Evolutionary conservation across 768 basidiomycete genomes (phyloP), one percentile per base, ranked within the genome.

Genomic region (Gyrodon lividus): DNA sequence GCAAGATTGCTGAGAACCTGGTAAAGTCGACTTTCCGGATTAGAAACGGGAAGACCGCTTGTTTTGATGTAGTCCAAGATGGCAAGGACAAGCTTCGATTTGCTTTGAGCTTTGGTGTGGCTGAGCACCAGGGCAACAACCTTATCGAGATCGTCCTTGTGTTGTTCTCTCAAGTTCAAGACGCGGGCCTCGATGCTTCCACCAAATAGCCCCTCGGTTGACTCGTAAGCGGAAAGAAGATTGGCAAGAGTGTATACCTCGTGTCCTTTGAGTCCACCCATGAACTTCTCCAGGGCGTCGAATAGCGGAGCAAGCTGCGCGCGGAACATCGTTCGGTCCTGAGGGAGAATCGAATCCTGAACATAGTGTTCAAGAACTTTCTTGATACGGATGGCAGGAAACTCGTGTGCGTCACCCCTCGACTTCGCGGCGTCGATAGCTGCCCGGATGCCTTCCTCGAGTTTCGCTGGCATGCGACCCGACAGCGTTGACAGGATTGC

Each of bases 111-210:
- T 72, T 94, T 96, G 75, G 93, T 92, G 70, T 99, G 97, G 51
- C 95, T 96, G 46, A 98, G 79, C 16, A 98, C 92, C 26, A 95
- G 75, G 41, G 78, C 78, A 41, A 88, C 86, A 30, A 91, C 97
- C 51, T 86, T 84, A 69, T 98, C 94, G 33, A 97, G 82, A 59
- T 93, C 79, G 55, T 94, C 92, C 74, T 95, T 96, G 77, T 95
- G 71, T 60, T 93, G 86, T 46, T 98, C 97, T 48, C 97, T 83
- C 35, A 99, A 81, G 45, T 85, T 80, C 51, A 98, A 77, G 44
- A 98, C 87, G 35, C 94, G 85, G 43, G 92, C 87, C 71, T 98
- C 95, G 56, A 97, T 94, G 64, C 89, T 89, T 37, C 93, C 94
- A 38, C 91, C 90, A 63, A 99, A 99, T 13, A 98, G 71, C 66